Base-by-base conservation (phyloP, 2,329 filamentous ascomycete species). In the Ophiostoma pallidulum region DNA sequence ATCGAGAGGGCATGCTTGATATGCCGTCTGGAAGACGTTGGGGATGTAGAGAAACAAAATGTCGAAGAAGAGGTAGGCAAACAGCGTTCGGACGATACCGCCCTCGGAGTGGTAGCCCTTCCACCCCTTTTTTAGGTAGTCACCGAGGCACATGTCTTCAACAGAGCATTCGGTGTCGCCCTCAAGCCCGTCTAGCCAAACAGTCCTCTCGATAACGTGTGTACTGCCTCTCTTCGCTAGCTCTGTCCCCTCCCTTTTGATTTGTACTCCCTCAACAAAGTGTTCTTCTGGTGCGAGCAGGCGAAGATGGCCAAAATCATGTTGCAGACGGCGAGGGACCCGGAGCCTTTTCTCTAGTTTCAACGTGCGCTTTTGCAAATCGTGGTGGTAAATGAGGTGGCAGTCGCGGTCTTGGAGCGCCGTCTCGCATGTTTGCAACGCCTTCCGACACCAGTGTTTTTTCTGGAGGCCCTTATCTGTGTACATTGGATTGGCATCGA, bases 1-100 rank as follows among this genome's bases (percentile, higher is more conserved):
- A 62, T 98, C 92, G 4, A 98, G 69, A 1, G 92, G 92, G 59
- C 88, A 95, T 0, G 88, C 94, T 65, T 98, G 92, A 62, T 87
- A 98, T 1, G 84, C 79, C 6, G 92, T 98, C 62, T 97, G 91
- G 64, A 98, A 98, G 47, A 98, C 91, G 57, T 97, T 95, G 22
- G 92, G 91, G 5, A 97, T 78, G 64, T 94, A 95, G 22, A 88
- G 73, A 66, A 97, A 97, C 7, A 98, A 70, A 20, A 97, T 78
- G 64, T 98, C 91, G 69, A 83, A 92, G 69, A 97, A 95, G 16
- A 98, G 77, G 60, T 92, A 91, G 13, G 82, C 84, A 64, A 90
- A 90, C 22, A 98, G 71, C 0, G 92, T 98, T n/a, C 89, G 81
- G 7, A 97, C 69, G 56, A 97, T 90, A 2, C 90, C 86, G 29